Percentiles rank a stretch among this genome's conserved stretches.
phyloP scores from a whole-genome alignment of 148 eudicot species.

The Amaranthus cruentus region DNA sequence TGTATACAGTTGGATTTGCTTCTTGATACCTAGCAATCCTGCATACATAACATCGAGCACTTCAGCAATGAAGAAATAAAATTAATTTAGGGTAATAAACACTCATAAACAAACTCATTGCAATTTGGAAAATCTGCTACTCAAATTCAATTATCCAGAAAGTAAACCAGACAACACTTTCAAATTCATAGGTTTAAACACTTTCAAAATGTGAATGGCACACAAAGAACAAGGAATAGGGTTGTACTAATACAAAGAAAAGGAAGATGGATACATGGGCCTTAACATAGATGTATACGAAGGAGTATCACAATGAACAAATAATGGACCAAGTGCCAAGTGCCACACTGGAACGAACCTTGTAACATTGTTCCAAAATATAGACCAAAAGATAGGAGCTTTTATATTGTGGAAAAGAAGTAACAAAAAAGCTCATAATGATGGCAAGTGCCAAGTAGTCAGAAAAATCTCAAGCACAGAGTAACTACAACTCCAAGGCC shows the following conservation, averaged over 20 bases:
- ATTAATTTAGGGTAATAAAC: neutral
- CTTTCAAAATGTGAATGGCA: neutral
- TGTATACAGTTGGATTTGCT: conserved; percentile 54
- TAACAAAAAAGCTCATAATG: too few relatives aligned
- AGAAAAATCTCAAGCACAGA: too few relatives aligned
- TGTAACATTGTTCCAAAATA: too few relatives aligned
- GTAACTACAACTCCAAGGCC: too few relatives aligned
- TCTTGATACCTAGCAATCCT: conserved; percentile 60
- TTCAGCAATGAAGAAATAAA: conserved; percentile 15
- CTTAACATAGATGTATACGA: neutral
- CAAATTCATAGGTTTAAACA: neutral
- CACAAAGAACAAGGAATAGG: neutral
- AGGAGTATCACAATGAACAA: neutral
- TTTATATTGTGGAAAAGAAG: too few relatives aligned
- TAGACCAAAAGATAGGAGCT: too few relatives aligned
- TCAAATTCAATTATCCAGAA: conserved; percentile 7
- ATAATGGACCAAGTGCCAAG: neutral
- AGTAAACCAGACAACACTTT: neutral
- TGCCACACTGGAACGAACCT: too few relatives aligned
- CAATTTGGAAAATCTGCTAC: neutral
- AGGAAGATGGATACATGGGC: neutral
- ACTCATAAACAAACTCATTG: neutral
- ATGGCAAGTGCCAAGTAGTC: too few relatives aligned
- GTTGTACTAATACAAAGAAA: neutral
- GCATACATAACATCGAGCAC: conserved; percentile 17